Percentiles rank a stretch among this genome's conserved stretches.
Conservation (phyloP, 805 yeast species). For the Ogataea chonburiensis region DNA sequence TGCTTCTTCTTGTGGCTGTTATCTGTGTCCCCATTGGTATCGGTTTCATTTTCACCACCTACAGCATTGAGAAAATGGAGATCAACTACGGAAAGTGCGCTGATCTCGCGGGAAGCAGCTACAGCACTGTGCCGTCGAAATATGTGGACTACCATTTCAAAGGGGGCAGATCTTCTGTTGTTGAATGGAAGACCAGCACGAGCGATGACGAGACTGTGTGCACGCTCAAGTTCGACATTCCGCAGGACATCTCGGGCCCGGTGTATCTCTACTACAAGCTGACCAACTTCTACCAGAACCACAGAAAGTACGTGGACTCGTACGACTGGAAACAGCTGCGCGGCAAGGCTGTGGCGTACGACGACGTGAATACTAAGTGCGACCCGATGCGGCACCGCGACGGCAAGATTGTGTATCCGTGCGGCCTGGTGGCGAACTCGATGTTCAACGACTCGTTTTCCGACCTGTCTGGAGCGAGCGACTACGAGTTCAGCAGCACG, state of each 20-base stretch:
- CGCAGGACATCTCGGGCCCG: slow-evolving; percentile 67
- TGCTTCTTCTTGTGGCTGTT: slow-evolving; percentile 68
- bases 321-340: slow-evolving; percentile 77
- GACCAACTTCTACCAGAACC: slow-evolving; percentile 92
- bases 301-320: slow-evolving; percentile 87
- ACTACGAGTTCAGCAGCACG: slow-evolving; percentile 43
- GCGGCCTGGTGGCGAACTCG: slow-evolving; percentile 94
- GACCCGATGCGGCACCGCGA: slow-evolving; percentile 46
- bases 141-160: slow-evolving; percentile 64
- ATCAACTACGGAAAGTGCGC: slow-evolving; percentile 77
- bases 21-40: slow-evolving; percentile 91
- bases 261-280: slow-evolving; percentile 77
- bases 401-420: slow-evolving; percentile 66
- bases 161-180: slow-evolving; percentile 32
- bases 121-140: slow-evolving; percentile 54
- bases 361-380: slow-evolving; percentile 51
- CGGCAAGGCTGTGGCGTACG: slow-evolving; percentile 64
- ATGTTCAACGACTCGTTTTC: slow-evolving; percentile 84
- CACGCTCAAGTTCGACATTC: slow-evolving; percentile 67
- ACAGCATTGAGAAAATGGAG: slow-evolving; percentile 69
- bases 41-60: slow-evolving; percentile 75
- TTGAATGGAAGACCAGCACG: slow-evolving; percentile 55
- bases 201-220: slow-evolving; percentile 50
- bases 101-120: slow-evolving; percentile 37
- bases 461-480: slow-evolving; percentile 37